A percentile compares a stretch with the other conserved stretches of the same genome.
phyloP scores from a whole-genome alignment of 2,329 filamentous ascomycete genomes.

The Ilyonectria sp. region DNA sequence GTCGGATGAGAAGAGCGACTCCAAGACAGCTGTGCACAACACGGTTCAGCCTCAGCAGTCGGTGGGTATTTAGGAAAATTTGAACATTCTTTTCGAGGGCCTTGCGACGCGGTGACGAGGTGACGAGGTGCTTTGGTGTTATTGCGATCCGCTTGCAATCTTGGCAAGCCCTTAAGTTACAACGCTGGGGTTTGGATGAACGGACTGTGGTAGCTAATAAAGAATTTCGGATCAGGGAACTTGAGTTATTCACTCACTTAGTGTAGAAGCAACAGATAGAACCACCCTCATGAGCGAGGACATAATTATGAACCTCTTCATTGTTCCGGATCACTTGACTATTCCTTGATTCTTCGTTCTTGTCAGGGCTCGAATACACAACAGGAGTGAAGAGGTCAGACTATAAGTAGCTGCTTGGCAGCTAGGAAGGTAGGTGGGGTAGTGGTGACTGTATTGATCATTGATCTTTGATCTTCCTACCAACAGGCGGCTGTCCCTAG shows the following conservation, averaged over 20 bases:
- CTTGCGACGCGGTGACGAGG: not conserved
- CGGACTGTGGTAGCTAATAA: not conserved
- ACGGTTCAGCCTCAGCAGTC: conserved; percentile 9
- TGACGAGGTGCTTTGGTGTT: conserved; percentile 9
- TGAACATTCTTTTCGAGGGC: not conserved
- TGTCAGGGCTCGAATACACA: no score
- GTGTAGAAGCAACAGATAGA: not conserved
- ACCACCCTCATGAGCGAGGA: not conserved
- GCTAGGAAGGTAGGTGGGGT: no score
- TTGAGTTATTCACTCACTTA: not conserved
- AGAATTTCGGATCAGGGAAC: not conserved
- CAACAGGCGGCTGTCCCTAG: no score
- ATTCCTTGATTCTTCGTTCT: not conserved
- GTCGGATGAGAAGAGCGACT: conserved; percentile 25
- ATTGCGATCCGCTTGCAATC: not conserved
- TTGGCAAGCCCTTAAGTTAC: not conserved
- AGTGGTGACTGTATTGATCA: no score
- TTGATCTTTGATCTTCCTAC: no score
- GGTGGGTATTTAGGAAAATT: not conserved
- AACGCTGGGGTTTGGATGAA: not conserved
- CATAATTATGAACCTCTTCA: not conserved
- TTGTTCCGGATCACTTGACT: not conserved
- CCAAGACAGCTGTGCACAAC: conserved; percentile 6
- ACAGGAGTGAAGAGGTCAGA: no score
- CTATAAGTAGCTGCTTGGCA: no score